Base-by-base conservation (phyloP, 1,139 yeast genomes). In the Candida glucosophila region DNA sequence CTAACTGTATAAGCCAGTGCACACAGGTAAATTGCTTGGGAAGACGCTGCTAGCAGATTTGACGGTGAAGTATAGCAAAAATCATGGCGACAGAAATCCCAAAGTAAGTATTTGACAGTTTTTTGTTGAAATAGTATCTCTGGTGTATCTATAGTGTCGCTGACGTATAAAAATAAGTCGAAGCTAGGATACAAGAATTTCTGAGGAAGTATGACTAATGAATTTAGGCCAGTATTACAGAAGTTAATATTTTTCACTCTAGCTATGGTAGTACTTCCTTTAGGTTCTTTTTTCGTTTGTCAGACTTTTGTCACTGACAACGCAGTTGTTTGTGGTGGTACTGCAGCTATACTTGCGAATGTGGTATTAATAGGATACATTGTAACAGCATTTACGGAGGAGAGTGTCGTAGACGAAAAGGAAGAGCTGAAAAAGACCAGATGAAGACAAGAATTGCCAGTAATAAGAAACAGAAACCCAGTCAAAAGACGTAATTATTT, bases 341-440 rank as follows among this genome's bases (percentile, higher is more conserved):
- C 77, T 11, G 95, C 96, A 17, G 97, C 97, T 0, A 59, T 77
- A 12, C 75, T 76, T 25, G 97, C 96, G 23, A 90, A 90, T 47
- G 55, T 82, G 9, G 96, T 90, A 19, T 66, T 90, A 39, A 72
- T 88, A 29, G 90, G 88, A 2, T 90, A 83, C 47, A 80, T 90
- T 13, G 64, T 85, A 11, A 88, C 74, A 27, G 97, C 98, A 1
- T 86, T 88, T 49, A 68, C 69, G 14, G 98, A 90, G 49, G 86
- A 82, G 30, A 57, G 76, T n/a, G 52, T 50, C 17, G 43, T 50
- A 10, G 49, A 44, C 5, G 55, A 47, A 23, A 52, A 47, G 18
- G 56, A 55, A 19, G 55, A 54, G 26, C 53, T 30, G 5, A 33
- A 31, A 27, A 31, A 34, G 29, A 10, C 17, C n/a, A 29, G 29